Conservation (phyloP, 768 basidiomycete genomes). For the Trametes maxima region DNA sequence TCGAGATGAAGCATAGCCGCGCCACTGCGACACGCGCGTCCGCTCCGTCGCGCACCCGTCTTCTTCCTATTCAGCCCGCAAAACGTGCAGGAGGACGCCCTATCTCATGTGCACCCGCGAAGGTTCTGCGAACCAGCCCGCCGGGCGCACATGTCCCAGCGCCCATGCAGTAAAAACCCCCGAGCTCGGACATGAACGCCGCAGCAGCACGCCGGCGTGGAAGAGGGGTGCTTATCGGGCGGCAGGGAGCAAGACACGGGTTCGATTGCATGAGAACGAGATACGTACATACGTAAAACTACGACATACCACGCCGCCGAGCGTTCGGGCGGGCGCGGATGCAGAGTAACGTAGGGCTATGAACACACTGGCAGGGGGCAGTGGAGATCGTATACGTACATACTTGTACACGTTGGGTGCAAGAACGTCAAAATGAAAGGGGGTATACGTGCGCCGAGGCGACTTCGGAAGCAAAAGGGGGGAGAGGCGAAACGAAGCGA, state of each 20-base stretch:
- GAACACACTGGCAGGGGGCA: conserved; percentile 2
- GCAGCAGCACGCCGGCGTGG: background rate
- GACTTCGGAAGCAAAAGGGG: background rate
- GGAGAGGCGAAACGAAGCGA: background rate
- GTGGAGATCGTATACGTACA: conserved; percentile 8
- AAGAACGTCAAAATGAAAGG: background rate
- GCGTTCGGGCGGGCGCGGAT: background rate
- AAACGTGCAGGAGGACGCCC: background rate
- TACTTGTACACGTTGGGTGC: background rate
- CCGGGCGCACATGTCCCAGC: background rate
- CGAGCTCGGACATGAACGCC: background rate
- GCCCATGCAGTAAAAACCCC: background rate
- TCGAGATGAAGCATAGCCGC: background rate
- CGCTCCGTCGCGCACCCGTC: background rate
- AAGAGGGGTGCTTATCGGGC: background rate
- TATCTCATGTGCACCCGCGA: conserved; percentile 5
- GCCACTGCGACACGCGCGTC: background rate
- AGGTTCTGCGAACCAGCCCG: conserved; percentile 4
- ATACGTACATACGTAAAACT: conserved; percentile 14
- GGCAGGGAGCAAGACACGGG: background rate
- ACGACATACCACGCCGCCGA: conserved; percentile 4
- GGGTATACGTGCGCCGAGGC: conserved; percentile 1
- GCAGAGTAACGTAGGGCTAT: conserved; percentile 14
- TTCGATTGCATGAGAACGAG: conserved; percentile 15
- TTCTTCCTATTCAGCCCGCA: background rate